Percentiles rank a stretch among this genome's conserved stretches.
Conservation (phyloP, 164 flowering plant genomes). For the Malania oleifera region DNA sequence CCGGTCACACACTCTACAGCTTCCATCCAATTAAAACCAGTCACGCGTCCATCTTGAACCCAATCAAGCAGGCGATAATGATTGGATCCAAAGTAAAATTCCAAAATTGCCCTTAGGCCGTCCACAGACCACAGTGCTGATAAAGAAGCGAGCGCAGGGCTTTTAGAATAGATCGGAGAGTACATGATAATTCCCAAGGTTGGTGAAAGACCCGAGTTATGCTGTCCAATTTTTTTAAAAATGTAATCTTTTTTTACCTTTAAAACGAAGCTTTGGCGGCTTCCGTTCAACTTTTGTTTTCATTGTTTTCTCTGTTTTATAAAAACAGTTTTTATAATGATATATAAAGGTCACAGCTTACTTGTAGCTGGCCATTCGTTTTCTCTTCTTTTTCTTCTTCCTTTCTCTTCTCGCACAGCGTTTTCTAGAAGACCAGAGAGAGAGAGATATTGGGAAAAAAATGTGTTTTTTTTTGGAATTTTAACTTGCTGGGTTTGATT, state of each 20-base stretch:
- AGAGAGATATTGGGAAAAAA: neutral
- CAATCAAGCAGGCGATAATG: too few relatives aligned
- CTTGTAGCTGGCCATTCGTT: conserved; percentile 41
- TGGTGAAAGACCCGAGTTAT: conserved; percentile 8
- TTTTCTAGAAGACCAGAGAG: conserved; percentile 17
- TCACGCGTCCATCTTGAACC: neutral
- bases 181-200: neutral
- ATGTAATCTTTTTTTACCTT: conserved; percentile 1
- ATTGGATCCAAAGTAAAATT: too few relatives aligned
- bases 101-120: too few relatives aligned
- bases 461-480: too few relatives aligned
- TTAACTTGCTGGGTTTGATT: neutral
- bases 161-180: neutral
- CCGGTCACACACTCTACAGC: too few relatives aligned
- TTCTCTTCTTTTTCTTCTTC: conserved; percentile 13
- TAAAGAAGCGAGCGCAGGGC: too few relatives aligned
- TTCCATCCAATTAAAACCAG: too few relatives aligned
- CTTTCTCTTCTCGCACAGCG: conserved; percentile 9
- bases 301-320: neutral
- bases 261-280: conserved; percentile 29
- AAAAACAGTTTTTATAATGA: neutral
- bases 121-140: too few relatives aligned
- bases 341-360: conserved; percentile 14
- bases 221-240: neutral
- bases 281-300: conserved; percentile 6